Evolutionary conservation across 164 flowering plant genomes (phyloP).

Genomic region (Vitis rotundifolia): DNA sequence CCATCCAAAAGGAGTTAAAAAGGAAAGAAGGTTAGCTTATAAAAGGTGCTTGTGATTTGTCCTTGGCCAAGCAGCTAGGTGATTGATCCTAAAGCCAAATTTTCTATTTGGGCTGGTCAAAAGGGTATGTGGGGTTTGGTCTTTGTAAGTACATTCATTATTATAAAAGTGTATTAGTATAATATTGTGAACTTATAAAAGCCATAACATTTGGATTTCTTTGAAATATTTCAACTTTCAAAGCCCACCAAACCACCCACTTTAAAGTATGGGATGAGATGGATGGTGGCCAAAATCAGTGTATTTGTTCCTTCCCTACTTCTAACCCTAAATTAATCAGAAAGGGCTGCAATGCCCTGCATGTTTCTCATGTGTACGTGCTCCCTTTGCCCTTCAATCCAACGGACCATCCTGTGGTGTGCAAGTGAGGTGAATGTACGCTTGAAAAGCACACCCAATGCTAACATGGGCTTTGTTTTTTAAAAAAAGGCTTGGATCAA

Average conservation of each 20-base stretch:
- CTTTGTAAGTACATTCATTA: no score
- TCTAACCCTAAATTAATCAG: neutral
- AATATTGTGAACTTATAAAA: no score
- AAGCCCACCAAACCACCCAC: neutral
- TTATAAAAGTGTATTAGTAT: no score
- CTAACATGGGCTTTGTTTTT: neutral
- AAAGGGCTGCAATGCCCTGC: neutral
- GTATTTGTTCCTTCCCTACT: constrained; percentile 6
- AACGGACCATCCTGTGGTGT: neutral
- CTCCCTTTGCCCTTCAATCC: no score
- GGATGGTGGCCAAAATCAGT: constrained; percentile 21
- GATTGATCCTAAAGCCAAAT: constrained; percentile 6
- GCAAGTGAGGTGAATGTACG: no score
- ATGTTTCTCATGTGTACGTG: no score
- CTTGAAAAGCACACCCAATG: neutral
- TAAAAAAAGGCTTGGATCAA: neutral
- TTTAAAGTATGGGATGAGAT: constrained; percentile 3
- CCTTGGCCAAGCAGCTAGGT: neutral
- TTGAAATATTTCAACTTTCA: neutral
- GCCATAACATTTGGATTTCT: constrained; percentile 7
- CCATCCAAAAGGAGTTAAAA: no score
- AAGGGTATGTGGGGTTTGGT: constrained; percentile 16
- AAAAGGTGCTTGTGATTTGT: no score
- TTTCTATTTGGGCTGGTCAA: constrained; percentile 14
- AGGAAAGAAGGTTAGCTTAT: no score